Conservation (phyloP, 78 protist species). For the Dictyostelium capitatum region DNA sequence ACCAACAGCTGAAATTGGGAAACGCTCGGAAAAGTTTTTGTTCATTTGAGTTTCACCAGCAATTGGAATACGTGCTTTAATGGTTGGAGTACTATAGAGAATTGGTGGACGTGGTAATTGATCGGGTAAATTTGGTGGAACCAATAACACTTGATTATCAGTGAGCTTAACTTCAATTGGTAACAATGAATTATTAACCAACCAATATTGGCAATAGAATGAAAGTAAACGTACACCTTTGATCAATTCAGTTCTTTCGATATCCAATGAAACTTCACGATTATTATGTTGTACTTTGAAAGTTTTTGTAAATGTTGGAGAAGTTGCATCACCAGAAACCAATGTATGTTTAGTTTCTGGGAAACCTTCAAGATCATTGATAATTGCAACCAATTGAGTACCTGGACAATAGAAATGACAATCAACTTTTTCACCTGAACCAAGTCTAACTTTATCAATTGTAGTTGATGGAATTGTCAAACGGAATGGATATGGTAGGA, state of each 20-base stretch:
- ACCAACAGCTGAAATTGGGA: slow-evolving; percentile 74
- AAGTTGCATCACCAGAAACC: slow-evolving; percentile 44
- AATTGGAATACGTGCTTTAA: slow-evolving; percentile 1
- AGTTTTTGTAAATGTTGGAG: slow-evolving; percentile 37
- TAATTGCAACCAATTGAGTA: not conserved
- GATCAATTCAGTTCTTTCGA: slow-evolving; percentile 42
- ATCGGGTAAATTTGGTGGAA: slow-evolving; percentile 30
- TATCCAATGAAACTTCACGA: slow-evolving; percentile 42
- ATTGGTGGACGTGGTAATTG: slow-evolving; percentile 21
- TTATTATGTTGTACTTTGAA: slow-evolving; percentile 5
- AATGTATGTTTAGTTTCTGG: slow-evolving; percentile 48
- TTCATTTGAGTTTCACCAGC: not conserved
- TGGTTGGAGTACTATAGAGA: not conserved
- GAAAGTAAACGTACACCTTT: slow-evolving; percentile 44
- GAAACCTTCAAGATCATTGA: slow-evolving; percentile 18
- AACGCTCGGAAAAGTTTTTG: not conserved
- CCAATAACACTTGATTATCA: not conserved
- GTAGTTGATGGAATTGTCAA: not conserved
- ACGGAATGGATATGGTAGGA: slow-evolving; percentile 35
- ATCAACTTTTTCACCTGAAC: slow-evolving; percentile 40
- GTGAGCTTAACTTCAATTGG: slow-evolving; percentile 32
- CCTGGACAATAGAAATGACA: slow-evolving; percentile 57
- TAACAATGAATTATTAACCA: slow-evolving; percentile 52
- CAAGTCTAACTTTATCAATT: not conserved
- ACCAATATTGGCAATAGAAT: slow-evolving; percentile 80